A percentile compares a stretch with the other conserved stretches of the same genome.
These are phyloP conservation scores for Polyporus arcularius DNA, from an alignment of 768 basidiomycete species.

Conservation along the genomic window DNA sequence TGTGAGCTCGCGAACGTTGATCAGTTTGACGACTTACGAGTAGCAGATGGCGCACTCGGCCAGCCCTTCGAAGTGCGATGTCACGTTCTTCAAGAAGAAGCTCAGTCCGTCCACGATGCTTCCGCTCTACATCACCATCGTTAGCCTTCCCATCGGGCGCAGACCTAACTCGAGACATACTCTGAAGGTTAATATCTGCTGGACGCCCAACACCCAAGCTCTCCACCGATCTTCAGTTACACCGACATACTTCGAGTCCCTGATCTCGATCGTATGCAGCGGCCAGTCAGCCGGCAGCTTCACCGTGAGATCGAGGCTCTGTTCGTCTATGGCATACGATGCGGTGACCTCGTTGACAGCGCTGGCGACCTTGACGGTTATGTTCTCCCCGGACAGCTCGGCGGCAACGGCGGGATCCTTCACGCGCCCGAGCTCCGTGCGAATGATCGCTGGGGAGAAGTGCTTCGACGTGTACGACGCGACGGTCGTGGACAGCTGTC, in stretches of 20 bases:
- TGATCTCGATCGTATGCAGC: conserved; percentile 83
- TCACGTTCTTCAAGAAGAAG: conserved; percentile 93
- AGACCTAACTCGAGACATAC: conserved; percentile 43
- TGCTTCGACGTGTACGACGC: conserved; percentile 76
- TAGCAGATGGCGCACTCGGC: conserved; percentile 97
- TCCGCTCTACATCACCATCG: conserved; percentile 64
- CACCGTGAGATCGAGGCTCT: conserved; percentile 85
- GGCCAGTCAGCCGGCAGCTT: conserved; percentile 92
- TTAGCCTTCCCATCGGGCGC: neutral
- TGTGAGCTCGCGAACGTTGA: neutral
- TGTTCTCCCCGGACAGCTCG: conserved; percentile 72
- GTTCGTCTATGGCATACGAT: conserved; percentile 88
- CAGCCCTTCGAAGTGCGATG: conserved; percentile 91
- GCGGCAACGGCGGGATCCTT: conserved; percentile 52
- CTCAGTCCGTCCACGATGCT: conserved; percentile 84
- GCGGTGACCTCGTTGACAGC: conserved; percentile 82
- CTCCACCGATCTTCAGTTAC: conserved; percentile 91
- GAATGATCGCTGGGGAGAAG: conserved; percentile 89
- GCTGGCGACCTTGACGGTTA: conserved; percentile 75
- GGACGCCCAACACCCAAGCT: conserved; percentile 90
- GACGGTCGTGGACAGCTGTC: conserved; percentile 77
- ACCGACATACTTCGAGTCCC: conserved; percentile 80
- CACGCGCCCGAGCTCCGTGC: conserved; percentile 76
- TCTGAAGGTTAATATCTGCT: conserved; percentile 87
- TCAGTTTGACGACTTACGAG: conserved; percentile 53